Evolutionary conservation across 2,329 filamentous ascomycete genomes (phyloP).

Genomic region (Alternaria triticina): DNA sequence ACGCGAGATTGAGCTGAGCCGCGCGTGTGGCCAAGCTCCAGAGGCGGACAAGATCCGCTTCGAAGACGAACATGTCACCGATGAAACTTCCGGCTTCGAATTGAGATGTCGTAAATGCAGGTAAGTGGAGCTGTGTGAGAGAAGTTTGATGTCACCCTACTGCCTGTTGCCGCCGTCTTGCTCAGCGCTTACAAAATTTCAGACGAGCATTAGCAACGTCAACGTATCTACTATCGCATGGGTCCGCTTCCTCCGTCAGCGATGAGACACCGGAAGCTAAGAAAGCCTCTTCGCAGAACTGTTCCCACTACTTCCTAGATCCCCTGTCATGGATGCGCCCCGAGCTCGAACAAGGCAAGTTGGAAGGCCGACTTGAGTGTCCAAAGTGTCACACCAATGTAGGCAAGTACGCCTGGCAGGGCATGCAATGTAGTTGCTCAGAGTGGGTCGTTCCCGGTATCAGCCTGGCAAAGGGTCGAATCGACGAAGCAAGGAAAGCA

Average conservation of each 20-base stretch:
- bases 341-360: constrained; percentile 78
- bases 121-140: constrained; percentile 49
- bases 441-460: constrained; percentile 92
- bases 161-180: constrained; percentile 11
- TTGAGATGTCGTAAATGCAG: constrained; percentile 93
- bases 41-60: constrained; percentile 78
- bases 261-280: constrained; percentile 18
- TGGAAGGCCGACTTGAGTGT: constrained; percentile 85
- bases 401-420: constrained; percentile 95
- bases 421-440: constrained; percentile 88
- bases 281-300: constrained; percentile 52
- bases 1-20: constrained; percentile 68
- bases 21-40: constrained; percentile 79
- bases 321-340: constrained; percentile 94
- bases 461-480: constrained; percentile 78
- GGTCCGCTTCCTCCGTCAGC: constrained; percentile 37
- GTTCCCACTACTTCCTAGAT: constrained; percentile 89
- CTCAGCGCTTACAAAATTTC: constrained; percentile 35
- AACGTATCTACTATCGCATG: constrained; percentile 72
- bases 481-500: constrained; percentile 69
- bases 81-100: constrained; percentile 58
- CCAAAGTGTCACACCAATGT: constrained; percentile 85
- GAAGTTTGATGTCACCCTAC: constrained; percentile 9
- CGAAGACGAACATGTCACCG: constrained; percentile 68
- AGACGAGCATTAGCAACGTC: constrained; percentile 68